phyloP scores from a whole-genome alignment of 805 yeast species.

The Yamadazyma tumulicola region DNA sequence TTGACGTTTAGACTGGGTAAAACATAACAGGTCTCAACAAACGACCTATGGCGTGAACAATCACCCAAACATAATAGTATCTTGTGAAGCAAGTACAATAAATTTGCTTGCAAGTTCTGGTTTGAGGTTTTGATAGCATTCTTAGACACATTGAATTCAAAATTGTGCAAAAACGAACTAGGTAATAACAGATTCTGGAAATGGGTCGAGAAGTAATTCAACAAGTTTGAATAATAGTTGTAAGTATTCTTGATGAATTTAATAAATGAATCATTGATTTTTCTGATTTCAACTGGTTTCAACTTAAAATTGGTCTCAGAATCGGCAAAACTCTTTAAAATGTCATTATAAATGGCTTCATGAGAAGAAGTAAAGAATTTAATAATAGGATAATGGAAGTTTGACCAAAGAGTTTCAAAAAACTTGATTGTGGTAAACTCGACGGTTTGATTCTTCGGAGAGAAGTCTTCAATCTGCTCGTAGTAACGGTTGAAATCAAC shows the following conservation, averaged over 20 bases:
- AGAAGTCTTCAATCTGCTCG: constrained; percentile 2
- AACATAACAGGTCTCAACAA: constrained; percentile 44
- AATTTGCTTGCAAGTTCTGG: constrained; percentile 23
- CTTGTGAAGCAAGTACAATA: constrained; percentile 44
- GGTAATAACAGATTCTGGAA: constrained; percentile 35
- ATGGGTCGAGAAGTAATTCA: constrained; percentile 37
- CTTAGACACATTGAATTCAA: constrained; percentile 19
- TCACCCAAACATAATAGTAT: constrained; percentile 56
- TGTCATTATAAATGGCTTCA: constrained; percentile 19
- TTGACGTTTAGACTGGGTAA: constrained; percentile 27
- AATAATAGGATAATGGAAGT: constrained; percentile 61
- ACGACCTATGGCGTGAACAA: constrained; percentile 52
- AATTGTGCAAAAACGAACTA: constrained; percentile 25
- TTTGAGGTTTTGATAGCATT: constrained; percentile 12
- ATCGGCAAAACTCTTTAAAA: constrained; percentile 11
- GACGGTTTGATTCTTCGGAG: constrained; percentile 9
- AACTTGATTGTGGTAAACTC: constrained; percentile 36
- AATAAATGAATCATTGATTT: constrained; percentile 47
- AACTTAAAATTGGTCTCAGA: constrained; percentile 19
- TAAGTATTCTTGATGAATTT: constrained; percentile 47
- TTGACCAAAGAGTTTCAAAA: constrained; percentile 53
- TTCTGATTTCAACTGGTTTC: constrained; percentile 53
- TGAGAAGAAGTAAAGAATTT: constrained; percentile 49
- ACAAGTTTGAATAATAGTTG: constrained; percentile 44
- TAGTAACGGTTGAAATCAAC: constrained; percentile 33